Evolutionary conservation across 2,329 filamentous ascomycete species (phyloP).

Genomic region (Cytospora mali): DNA sequence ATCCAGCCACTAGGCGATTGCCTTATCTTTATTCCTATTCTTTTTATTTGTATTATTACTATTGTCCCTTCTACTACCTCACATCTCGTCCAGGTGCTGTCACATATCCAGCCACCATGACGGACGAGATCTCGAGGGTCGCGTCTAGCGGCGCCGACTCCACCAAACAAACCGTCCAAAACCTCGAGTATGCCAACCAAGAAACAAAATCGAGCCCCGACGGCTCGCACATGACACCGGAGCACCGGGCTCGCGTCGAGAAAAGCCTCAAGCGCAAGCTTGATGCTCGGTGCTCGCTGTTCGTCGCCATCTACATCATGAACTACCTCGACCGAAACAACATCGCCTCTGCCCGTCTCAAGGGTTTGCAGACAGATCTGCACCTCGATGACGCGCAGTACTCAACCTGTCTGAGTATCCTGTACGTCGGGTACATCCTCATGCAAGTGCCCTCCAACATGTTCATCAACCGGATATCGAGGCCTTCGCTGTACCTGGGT

Average conservation of each 20-base stretch:
- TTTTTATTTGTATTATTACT: no score
- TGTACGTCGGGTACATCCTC: slow-evolving; percentile 68
- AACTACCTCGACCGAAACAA: slow-evolving; percentile 74
- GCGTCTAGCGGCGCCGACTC: slow-evolving; percentile 11
- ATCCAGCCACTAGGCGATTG: not conserved
- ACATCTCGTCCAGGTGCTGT: not conserved
- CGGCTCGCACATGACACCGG: slow-evolving; percentile 37
- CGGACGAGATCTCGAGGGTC: slow-evolving; percentile 26
- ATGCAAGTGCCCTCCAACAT: slow-evolving; percentile 66
- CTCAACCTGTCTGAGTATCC: slow-evolving; percentile 63
- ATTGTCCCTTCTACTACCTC: no score
- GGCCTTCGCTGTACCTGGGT: slow-evolving; percentile 55
- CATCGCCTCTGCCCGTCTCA: slow-evolving; percentile 67
- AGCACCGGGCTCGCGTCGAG: slow-evolving; percentile 60
- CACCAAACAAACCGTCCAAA: slow-evolving; percentile 20
- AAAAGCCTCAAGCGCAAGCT: slow-evolving; percentile 70
- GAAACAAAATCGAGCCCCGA: slow-evolving; percentile 13
- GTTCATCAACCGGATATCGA: slow-evolving; percentile 56
- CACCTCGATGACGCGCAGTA: slow-evolving; percentile 60
- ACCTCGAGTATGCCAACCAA: slow-evolving; percentile 10
- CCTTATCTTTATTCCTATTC: not conserved
- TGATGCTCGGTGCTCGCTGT: slow-evolving; percentile 66
- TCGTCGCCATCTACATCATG: slow-evolving; percentile 76
- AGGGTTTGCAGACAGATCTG: slow-evolving; percentile 65
- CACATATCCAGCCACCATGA: slow-evolving; percentile 18